These are phyloP conservation scores for Moricandia moricandioides DNA, from an alignment of 345 rosid genomes.

Conservation along the genomic window DNA sequence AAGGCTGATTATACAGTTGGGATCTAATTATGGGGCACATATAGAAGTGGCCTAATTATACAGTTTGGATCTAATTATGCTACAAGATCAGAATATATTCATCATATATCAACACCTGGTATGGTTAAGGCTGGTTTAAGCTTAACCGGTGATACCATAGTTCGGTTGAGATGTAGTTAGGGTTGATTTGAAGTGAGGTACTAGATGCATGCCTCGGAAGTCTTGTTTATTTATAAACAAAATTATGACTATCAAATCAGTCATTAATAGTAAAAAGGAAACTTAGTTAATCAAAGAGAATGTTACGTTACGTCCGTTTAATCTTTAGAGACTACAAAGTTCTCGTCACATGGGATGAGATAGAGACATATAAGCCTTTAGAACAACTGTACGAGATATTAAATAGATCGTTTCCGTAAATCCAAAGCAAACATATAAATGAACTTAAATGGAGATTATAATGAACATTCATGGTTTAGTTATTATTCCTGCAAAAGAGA, in stretches of 20 bases:
- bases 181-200: not conserved
- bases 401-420: not conserved
- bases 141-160: not conserved
- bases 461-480: not conserved
- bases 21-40: too few species aligned
- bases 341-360: conserved; percentile 24
- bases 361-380: not conserved
- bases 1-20: too few species aligned
- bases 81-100: too few species aligned
- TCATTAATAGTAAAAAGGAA: not conserved
- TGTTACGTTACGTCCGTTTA: conserved; percentile 2
- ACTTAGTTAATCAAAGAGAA: not conserved
- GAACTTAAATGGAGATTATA: not conserved
- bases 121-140: too few species aligned
- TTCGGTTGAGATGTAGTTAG: not conserved
- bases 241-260: not conserved
- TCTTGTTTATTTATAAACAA: not conserved
- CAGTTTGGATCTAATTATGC: too few species aligned
- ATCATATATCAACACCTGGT: too few species aligned
- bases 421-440: not conserved
- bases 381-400: not conserved
- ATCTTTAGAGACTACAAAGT: conserved; percentile 4
- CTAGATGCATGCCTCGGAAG: not conserved
- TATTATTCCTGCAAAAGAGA: not conserved
- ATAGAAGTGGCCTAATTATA: too few species aligned